A percentile compares a stretch with the other conserved stretches of the same genome.
Conservation (phyloP, 805 yeast genomes). For the Saturnispora serradocipensis region DNA sequence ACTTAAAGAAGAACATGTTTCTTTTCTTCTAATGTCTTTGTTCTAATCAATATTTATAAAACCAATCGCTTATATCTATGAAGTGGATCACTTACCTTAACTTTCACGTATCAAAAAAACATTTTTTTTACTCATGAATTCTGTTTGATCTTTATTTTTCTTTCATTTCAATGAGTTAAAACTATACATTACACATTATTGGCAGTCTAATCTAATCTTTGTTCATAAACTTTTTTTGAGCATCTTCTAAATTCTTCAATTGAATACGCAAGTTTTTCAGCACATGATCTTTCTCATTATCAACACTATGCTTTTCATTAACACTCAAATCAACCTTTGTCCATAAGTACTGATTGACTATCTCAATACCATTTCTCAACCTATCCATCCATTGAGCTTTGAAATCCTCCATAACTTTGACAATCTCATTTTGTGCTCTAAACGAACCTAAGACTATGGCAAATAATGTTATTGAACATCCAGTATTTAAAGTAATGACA, state of each 20-base stretch:
- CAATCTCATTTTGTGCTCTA: slow-evolving; percentile 18
- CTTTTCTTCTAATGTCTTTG: background rate
- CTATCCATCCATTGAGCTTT: slow-evolving; percentile 2
- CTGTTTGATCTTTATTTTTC: background rate
- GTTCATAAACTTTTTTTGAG: background rate
- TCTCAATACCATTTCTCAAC: slow-evolving; percentile 1
- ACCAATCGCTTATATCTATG: background rate
- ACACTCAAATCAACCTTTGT: slow-evolving; percentile 2
- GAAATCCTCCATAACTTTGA: slow-evolving; percentile 9
- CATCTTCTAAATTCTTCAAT: background rate
- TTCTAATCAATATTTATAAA: background rate
- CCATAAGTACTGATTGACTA: slow-evolving; percentile 2
- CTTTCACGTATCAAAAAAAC: background rate
- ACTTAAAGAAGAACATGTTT: slow-evolving; percentile 14
- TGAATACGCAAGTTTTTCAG: background rate
- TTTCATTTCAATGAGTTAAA: background rate
- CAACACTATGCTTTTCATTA: background rate
- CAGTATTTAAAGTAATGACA: slow-evolving; percentile 22
- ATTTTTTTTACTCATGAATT: background rate
- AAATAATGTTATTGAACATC: slow-evolving; percentile 21
- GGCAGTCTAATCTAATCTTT: background rate
- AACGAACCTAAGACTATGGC: slow-evolving; percentile 23
- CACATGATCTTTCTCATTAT: background rate
- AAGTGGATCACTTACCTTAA: background rate
- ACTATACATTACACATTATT: background rate